Evolutionary conservation across 2,329 filamentous ascomycete species (phyloP), one percentile per base, ranked within the genome.

Genomic region (Thyridium curvatum): DNA sequence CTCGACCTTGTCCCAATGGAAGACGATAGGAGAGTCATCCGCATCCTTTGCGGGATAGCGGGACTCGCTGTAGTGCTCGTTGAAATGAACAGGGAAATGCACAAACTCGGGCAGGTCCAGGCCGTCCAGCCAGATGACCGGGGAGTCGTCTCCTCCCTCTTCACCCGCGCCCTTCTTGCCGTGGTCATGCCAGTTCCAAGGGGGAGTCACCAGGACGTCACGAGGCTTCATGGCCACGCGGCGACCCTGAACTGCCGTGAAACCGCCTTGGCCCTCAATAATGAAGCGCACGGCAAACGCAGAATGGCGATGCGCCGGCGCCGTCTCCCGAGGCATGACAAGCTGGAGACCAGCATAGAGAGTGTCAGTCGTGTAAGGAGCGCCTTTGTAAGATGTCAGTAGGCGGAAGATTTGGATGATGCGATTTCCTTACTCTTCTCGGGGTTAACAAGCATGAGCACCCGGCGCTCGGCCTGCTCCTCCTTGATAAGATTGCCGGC

Each of bases 51-150:
- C 54, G 37, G 50, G 71, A 43, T 75, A 73, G 16, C 71, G 52
- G 1, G 59, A 44, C 16, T 61, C 44, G 4, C 54, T 40, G 43
- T 61, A 74, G 41, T 72, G 65, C 54, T 76, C 65, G 5, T 69
- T 68, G 46, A 77, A 76, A 46, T 77, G 66, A 3, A 74, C 66
- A 0, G 71, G 72, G 32, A 69, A 69, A 43, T 69, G 63, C 8
- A 57, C 54, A 42, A 72, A 76, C 30, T 58, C 58, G 0, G 73
- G 73, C 32, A 77, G 51, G 49, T 77, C 69, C 0, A 77, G 57
- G 2, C 67, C 71, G 46, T 77, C 73, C 2, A 77, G 62, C 73
- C 73, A 77, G 40, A 77, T 72, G 64, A 76, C 69, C 0, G 71
- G 71, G 6, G n/a, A n/a, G n/a, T n/a, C n/a, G n/a, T n/a, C n/a